Conservation (phyloP, 2,329 filamentous ascomycete genomes). For the Phialocephala sp. region DNA sequence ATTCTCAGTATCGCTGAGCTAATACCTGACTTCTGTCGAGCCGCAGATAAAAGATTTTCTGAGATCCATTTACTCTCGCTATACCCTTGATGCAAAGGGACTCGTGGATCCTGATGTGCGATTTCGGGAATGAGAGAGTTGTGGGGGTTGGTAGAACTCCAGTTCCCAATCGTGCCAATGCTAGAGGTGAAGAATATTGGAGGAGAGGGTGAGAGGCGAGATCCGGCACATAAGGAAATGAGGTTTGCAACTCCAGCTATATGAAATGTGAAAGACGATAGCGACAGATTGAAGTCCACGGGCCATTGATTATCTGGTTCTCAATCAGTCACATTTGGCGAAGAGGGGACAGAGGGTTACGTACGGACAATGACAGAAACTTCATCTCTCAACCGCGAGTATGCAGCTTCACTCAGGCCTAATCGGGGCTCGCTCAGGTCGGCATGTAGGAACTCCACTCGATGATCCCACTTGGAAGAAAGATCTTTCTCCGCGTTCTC, state of each 20-base stretch:
- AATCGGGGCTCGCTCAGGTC: slow-evolving; percentile 55
- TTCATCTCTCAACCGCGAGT: slow-evolving; percentile 29
- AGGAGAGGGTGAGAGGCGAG: slow-evolving; percentile 17
- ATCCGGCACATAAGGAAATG: slow-evolving; percentile 36
- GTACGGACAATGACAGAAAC: slow-evolving; percentile 34
- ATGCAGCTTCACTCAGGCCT: slow-evolving; percentile 47
- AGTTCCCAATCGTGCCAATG: slow-evolving; percentile 32
- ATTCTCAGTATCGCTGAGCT: slow-evolving; percentile 11
- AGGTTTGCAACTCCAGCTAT: slow-evolving; percentile 49
- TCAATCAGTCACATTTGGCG: not conserved
- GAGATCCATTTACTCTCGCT: slow-evolving; percentile 13
- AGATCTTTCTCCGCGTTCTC: slow-evolving; percentile 48
- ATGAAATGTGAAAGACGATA: slow-evolving; percentile 46
- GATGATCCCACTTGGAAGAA: slow-evolving; percentile 15
- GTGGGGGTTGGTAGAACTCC: slow-evolving; percentile 15
- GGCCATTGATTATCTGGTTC: slow-evolving; percentile 41
- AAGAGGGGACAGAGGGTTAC: not conserved
- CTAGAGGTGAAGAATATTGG: slow-evolving; percentile 38
- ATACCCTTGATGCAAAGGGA: slow-evolving; percentile 10
- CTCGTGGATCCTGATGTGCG: slow-evolving; percentile 40
- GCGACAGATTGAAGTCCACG: slow-evolving; percentile 46
- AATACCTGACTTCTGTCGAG: not conserved
- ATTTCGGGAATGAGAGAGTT: slow-evolving; percentile 45
- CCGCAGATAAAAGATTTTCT: slow-evolving; percentile 7
- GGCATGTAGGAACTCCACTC: slow-evolving; percentile 54